These are phyloP conservation scores for Floccularia luteovirens DNA, from an alignment of 768 basidiomycete genomes.

Conservation along the genomic window DNA sequence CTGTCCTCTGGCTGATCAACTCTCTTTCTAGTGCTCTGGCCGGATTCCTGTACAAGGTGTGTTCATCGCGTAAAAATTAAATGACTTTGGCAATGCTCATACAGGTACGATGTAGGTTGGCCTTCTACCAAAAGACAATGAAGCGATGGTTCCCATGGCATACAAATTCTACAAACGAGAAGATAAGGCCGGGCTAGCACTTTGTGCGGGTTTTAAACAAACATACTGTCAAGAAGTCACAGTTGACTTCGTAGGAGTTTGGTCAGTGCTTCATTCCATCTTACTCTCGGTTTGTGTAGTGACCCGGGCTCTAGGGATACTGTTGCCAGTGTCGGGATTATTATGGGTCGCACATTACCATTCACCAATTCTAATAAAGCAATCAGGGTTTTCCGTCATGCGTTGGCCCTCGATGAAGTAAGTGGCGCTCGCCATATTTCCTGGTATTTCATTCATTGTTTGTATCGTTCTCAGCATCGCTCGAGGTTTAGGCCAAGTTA, in stretches of 20 bases:
- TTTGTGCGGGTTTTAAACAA: slow-evolving; percentile 63
- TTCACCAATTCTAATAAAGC: slow-evolving; percentile 56
- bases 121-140: slow-evolving; percentile 58
- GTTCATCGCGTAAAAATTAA: too few species aligned
- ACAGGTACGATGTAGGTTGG: slow-evolving; percentile 61
- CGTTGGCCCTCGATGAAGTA: slow-evolving; percentile 73
- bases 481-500: slow-evolving; percentile 57
- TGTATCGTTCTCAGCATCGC: slow-evolving; percentile 48
- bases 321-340: slow-evolving; percentile 64
- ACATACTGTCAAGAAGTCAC: slow-evolving; percentile 62
- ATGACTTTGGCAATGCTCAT: too few species aligned
- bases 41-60: slow-evolving; percentile 65
- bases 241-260: slow-evolving; percentile 78
- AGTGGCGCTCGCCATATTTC: slow-evolving; percentile 8
- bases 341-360: slow-evolving; percentile 54
- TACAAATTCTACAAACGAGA: slow-evolving; percentile 62
- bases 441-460: not conserved
- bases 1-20: too few species aligned
- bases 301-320: slow-evolving; percentile 54
- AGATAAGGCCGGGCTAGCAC: slow-evolving; percentile 30
- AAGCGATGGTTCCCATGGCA: slow-evolving; percentile 65
- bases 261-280: slow-evolving; percentile 32
- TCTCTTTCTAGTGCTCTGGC: slow-evolving; percentile 60
- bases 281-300: too few species aligned
- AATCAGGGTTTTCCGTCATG: slow-evolving; percentile 72